These are phyloP conservation scores for Pholiota microspora DNA, from an alignment of 768 basidiomycete species.

Conservation along the genomic window DNA sequence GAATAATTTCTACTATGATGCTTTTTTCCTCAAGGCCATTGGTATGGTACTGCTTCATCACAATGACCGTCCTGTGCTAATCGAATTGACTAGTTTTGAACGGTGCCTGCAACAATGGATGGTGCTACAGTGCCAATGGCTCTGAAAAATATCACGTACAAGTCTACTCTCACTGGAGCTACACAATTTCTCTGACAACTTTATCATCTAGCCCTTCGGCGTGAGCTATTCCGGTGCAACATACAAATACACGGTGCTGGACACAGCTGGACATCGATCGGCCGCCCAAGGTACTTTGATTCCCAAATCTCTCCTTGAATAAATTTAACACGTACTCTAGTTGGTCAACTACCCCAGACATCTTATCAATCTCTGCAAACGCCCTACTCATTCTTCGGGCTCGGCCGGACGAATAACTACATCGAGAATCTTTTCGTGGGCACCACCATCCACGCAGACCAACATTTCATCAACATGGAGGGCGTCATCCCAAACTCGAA, in stretches of 20 bases:
- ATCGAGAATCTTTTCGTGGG: slow-evolving; percentile 99
- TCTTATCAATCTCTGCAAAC: slow-evolving; percentile 87
- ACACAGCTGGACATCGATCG: slow-evolving; percentile 82
- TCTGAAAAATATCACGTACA: slow-evolving; percentile 73
- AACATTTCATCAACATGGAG: slow-evolving; percentile 91
- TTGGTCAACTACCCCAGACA: slow-evolving; percentile 91
- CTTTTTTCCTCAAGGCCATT: slow-evolving; percentile 97
- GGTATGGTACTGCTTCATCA: slow-evolving; percentile 45
- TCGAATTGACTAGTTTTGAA: slow-evolving; percentile 64
- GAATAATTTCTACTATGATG: slow-evolving; percentile 98
- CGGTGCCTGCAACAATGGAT: slow-evolving; percentile 85
- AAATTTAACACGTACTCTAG: slow-evolving; percentile 32
- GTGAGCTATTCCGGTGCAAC: slow-evolving; percentile 93
- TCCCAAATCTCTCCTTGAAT: background rate
- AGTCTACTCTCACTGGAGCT: background rate
- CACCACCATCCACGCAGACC: slow-evolving; percentile 67
- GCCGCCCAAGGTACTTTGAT: slow-evolving; percentile 76
- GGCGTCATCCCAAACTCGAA: slow-evolving; percentile 98
- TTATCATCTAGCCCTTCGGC: slow-evolving; percentile 71
- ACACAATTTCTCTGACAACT: background rate
- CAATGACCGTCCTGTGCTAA: background rate
- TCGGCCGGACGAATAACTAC: slow-evolving; percentile 98
- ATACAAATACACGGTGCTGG: slow-evolving; percentile 95
- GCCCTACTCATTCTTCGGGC: slow-evolving; percentile 94
- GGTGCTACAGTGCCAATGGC: slow-evolving; percentile 63